Conservation (phyloP, 805 yeast species). For the Cyberlindnera euphorbiae region DNA sequence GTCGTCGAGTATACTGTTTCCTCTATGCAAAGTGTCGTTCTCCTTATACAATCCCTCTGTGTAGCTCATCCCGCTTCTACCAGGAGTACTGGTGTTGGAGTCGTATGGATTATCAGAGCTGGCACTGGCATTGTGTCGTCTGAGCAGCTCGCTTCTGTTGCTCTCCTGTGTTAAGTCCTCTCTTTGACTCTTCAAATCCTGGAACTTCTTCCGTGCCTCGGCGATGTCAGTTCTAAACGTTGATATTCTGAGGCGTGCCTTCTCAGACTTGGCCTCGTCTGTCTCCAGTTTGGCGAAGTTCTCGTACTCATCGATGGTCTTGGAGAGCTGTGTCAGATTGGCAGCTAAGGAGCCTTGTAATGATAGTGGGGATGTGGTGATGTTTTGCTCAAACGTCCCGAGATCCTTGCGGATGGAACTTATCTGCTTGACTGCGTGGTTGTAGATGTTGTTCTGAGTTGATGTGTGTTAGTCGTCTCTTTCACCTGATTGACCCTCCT, state of each 20-base stretch:
- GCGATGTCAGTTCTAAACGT: slow-evolving; percentile 43
- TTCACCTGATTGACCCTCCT: no score
- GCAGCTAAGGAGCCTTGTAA: slow-evolving; percentile 76
- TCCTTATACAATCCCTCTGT: slow-evolving; percentile 71
- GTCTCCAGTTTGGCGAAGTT: slow-evolving; percentile 55
- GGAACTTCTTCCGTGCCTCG: slow-evolving; percentile 29
- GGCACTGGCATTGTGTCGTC: slow-evolving; percentile 25
- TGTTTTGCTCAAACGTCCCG: slow-evolving; percentile 56
- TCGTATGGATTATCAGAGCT: slow-evolving; percentile 19
- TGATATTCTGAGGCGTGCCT: slow-evolving; percentile 55
- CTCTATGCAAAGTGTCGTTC: slow-evolving; percentile 53
- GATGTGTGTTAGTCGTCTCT: no score
- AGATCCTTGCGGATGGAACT: slow-evolving; percentile 68
- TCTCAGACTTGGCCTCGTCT: slow-evolving; percentile 47
- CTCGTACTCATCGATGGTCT: slow-evolving; percentile 70
- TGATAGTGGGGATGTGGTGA: slow-evolving; percentile 68
- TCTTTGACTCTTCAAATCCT: slow-evolving; percentile 32
- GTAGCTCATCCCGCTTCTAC: slow-evolving; percentile 7
- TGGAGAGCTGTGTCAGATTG: slow-evolving; percentile 65
- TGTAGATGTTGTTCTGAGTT: slow-evolving; percentile 70
- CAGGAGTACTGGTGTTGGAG: slow-evolving; percentile 1
- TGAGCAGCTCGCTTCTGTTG: slow-evolving; percentile 40
- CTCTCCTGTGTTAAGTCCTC: slow-evolving; percentile 33
- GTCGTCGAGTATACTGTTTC: slow-evolving; percentile 81
- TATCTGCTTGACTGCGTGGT: slow-evolving; percentile 85